Percentiles rank a stretch among this genome's conserved stretches.
Evolutionary conservation across 495 filamentous ascomycete species (phyloP).

Genomic region (Xylona heveae): DNA sequence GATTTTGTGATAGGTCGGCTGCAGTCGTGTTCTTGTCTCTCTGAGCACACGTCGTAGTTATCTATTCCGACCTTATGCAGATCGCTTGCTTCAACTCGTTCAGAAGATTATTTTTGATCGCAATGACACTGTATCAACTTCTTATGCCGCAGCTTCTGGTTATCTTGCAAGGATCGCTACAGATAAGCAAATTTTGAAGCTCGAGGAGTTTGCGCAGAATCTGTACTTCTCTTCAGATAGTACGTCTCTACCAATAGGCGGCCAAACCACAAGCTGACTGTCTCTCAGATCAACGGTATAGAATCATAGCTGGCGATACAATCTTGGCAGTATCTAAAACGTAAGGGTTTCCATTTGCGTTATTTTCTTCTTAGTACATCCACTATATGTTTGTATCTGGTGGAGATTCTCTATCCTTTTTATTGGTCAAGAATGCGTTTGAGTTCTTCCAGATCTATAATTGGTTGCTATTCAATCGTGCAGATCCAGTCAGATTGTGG

Average conservation of each 20-base stretch:
- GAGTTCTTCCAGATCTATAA: too few species aligned
- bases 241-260: neutral
- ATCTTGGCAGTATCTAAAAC: conserved; percentile 58
- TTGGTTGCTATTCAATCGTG: too few species aligned
- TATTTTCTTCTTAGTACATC: conserved; percentile 1
- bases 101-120: conserved; percentile 65
- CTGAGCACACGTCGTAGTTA: conserved; percentile 57
- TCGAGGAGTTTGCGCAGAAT: conserved; percentile 39
- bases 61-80: conserved; percentile 55
- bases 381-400: too few species aligned
- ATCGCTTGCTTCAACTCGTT: conserved; percentile 53
- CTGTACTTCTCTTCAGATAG: conserved; percentile 40
- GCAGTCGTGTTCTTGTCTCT: conserved; percentile 66
- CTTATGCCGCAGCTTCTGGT: conserved; percentile 67
- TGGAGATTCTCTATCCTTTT: too few species aligned
- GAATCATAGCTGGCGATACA: conserved; percentile 59
- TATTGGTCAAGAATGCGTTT: too few species aligned
- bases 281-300: too few species aligned
- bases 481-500: too few species aligned
- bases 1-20: conserved; percentile 34
- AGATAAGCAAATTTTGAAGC: conserved; percentile 44
- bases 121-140: conserved; percentile 74
- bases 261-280: too few species aligned
- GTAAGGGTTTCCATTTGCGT: conserved; percentile 6
- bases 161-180: conserved; percentile 62